phyloP scores from a whole-genome alignment of 1,284 basidiomycete species.

The Vanrija pseudolonga region DNA sequence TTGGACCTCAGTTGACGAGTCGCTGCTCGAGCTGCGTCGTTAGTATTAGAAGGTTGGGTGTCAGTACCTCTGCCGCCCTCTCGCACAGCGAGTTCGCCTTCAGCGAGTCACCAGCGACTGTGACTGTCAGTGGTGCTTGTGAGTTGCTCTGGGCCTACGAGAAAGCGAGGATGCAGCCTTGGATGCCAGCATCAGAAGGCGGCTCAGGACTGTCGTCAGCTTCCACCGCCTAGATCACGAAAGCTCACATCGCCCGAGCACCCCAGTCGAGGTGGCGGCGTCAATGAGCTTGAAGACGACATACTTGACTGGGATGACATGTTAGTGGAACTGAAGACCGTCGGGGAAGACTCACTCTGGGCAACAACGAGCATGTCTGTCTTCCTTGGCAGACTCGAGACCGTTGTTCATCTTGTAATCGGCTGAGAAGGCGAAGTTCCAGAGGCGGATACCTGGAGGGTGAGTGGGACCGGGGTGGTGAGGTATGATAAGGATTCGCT shows the following conservation, averaged over 20 bases:
- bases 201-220: constrained; percentile 2
- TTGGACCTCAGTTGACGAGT: background rate
- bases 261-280: background rate
- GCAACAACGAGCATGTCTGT: constrained; percentile 3
- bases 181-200: constrained; percentile 5
- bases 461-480: too few relatives aligned
- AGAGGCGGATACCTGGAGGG: constrained; percentile 8
- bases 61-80: constrained; percentile 2
- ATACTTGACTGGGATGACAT: constrained; percentile 1
- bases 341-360: constrained; percentile 1
- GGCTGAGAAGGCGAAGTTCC: constrained; percentile 2
- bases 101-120: constrained; percentile 1
- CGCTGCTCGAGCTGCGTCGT: constrained; percentile 2
- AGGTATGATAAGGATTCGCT: too few relatives aligned
- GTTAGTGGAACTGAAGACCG: too few relatives aligned
- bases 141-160: background rate
- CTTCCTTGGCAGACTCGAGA: background rate
- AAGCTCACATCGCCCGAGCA: constrained; percentile 5
- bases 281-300: constrained; percentile 8
- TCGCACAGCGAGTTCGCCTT: background rate
- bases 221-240: fast-evolving
- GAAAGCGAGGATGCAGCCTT: background rate
- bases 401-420: background rate
- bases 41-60: background rate
- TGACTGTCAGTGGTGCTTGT: background rate